Base-by-base conservation (phyloP, 257 asterid species). In the Scutellaria barbata region DNA sequence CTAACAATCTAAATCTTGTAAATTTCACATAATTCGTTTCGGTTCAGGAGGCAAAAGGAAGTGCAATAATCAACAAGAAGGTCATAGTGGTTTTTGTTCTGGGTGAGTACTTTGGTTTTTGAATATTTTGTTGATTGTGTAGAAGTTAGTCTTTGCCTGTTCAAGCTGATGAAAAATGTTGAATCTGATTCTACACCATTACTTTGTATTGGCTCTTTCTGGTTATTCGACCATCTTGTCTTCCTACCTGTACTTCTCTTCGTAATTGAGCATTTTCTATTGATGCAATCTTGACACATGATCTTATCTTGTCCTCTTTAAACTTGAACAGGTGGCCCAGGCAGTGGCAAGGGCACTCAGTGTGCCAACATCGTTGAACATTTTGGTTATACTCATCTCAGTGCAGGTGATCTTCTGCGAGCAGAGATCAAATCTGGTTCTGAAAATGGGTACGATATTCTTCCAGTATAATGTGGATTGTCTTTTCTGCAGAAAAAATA, bases 341-440 rank as follows among this genome's bases (percentile, higher is more conserved):
- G 98, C 58, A 92, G 98, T 80, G 98, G 98, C 20, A 92, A 90
- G 92, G 98, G 98, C 58, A 92, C 98, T 77, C 98, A 92, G 77
- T 90, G 97, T 80, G 81, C 95, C 48, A 85, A 86, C 69, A 92
- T 90, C n/a, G 97, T 92, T 16, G 43, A 90, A 71, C 86, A 90
- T 66, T 92, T 81, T 77, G 97, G 97, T 55, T 92, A 85, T 79
- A 90, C 92, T 63, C 98, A 92, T 79, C 92, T 92, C 55, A 92
- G 98, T 81, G 98, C 97, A 14, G 98, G 98, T 74, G 98, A 92
- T 82, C 98, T 92, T 82, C 98, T 92, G 65, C 84, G 98, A 70
- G 96, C 92, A 50, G 97, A 92, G 85, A 83, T 76, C 65, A 88
- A 83, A 73, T 92, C 92, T 59, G 92, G 90, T 64, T 84, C 89